Evolutionary conservation across 257 asterid species (phyloP).

Genomic region (Phtheirospermum japonicum): DNA sequence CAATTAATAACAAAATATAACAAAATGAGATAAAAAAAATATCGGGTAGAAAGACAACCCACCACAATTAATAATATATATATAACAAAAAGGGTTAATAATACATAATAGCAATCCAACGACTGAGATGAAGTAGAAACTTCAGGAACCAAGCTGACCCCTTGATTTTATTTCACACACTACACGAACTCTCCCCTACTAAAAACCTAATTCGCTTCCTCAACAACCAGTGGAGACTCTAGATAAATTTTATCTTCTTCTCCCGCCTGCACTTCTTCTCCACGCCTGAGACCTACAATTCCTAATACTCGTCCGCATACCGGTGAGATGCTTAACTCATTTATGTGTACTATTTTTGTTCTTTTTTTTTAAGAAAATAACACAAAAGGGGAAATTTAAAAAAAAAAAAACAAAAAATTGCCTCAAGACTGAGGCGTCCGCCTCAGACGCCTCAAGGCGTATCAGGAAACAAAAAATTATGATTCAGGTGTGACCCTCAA

Average conservation of each 20-base stretch:
- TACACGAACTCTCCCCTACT: conserved; percentile 27
- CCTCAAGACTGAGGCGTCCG: too few relatives aligned
- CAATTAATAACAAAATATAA: too few relatives aligned
- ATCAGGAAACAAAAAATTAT: too few relatives aligned
- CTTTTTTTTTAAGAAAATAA: too few relatives aligned
- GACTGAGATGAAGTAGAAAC: conserved; percentile 31
- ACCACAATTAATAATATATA: too few relatives aligned
- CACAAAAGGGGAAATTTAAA: too few relatives aligned
- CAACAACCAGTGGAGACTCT: not conserved
- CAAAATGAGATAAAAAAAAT: too few relatives aligned
- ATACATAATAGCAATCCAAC: conserved; percentile 29
- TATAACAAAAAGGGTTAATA: too few relatives aligned
- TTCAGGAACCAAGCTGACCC: conserved; percentile 27
- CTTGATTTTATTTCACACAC: conserved; percentile 26
- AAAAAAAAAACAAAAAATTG: too few relatives aligned
- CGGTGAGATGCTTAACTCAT: conserved; percentile 25
- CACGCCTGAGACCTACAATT: not conserved
- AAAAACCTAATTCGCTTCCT: conserved; percentile 31
- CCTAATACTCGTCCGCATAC: conserved; percentile 12
- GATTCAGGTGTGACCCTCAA: too few relatives aligned
- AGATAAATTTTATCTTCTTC: conserved; percentile 34
- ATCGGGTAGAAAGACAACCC: too few relatives aligned
- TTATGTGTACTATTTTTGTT: not conserved
- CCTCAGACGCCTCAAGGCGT: too few relatives aligned
- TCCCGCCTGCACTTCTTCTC: conserved; percentile 13